Conservation (phyloP, 2,329 filamentous ascomycete species). For the Parascedosporium putredinis region DNA sequence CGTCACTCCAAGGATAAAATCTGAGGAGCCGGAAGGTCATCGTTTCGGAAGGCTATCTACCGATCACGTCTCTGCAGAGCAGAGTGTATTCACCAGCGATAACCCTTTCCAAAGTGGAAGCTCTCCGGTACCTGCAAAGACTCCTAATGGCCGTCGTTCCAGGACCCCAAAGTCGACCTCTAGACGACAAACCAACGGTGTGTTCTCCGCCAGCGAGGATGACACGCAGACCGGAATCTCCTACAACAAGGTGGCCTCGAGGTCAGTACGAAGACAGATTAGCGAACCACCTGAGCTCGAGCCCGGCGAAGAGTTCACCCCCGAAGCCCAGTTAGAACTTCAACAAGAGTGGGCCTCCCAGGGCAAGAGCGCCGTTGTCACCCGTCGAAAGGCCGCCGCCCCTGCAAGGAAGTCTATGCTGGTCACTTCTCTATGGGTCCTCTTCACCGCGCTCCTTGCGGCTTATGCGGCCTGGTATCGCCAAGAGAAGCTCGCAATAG, state of each 20-base stretch:
- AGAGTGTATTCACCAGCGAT: slow-evolving; percentile 65
- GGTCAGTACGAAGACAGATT: slow-evolving; percentile 4
- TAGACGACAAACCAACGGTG: slow-evolving; percentile 32
- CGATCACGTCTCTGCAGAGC: slow-evolving; percentile 6
- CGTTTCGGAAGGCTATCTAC: slow-evolving; percentile 12
- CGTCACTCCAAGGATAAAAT: slow-evolving; percentile 41
- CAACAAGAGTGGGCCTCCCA: slow-evolving; percentile 54
- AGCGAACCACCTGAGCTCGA: slow-evolving; percentile 33
- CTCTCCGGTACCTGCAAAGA: slow-evolving; percentile 43
- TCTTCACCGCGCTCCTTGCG: slow-evolving; percentile 59
- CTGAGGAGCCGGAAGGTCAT: slow-evolving; percentile 41
- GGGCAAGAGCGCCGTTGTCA: slow-evolving; percentile 35
- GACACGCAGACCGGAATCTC: not conserved
- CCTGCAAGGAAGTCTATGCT: slow-evolving; percentile 33
- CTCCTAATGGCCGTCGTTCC: slow-evolving; percentile 34
- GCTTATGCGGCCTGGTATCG: slow-evolving; percentile 76
- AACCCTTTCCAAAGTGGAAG: slow-evolving; percentile 90
- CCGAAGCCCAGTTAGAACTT: slow-evolving; percentile 76
- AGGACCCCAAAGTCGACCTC: slow-evolving; percentile 29
- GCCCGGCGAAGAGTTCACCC: slow-evolving; percentile 84
- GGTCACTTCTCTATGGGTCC: slow-evolving; percentile 57
- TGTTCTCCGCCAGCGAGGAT: not conserved
- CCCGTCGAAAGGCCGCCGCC: slow-evolving; percentile 30
- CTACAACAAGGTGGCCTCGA: not conserved
- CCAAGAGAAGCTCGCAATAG: slow-evolving; percentile 91